Evolutionary conservation across 2,329 filamentous ascomycete genomes (phyloP), one percentile per base, ranked within the genome.

Genomic region (Septoria linicola): DNA sequence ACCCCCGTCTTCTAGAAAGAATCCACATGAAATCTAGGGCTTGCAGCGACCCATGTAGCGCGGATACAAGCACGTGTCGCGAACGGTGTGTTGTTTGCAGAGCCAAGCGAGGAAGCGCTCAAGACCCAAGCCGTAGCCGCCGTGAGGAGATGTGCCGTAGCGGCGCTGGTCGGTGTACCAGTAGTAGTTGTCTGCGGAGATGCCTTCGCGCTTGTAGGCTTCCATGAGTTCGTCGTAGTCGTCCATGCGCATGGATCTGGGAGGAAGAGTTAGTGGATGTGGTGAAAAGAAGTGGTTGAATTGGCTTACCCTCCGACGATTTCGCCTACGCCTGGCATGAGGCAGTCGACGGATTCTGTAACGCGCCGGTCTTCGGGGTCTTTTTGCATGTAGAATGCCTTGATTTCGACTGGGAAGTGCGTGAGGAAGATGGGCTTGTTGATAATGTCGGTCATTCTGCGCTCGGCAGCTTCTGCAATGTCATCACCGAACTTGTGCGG

Each of bases 371-470:
- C 93, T 23, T 80, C 73, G 36, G 79, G 77, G 63, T 92, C 93
- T 73, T 87, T 91, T 74, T 91, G 86, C 93, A 99, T 99, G 80
- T 99, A 99, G 72, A 99, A 99, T 1, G 93, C 88, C 80, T 99
- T 99, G 80, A 99, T 96, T 75, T 92, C 89, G 53, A 85, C 85
- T 16, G 93, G 93, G 82, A 99, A 99, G 74, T 97, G 92, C 2
- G 92, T 97, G 35, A 97, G 80, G 77, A 97, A 89, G 72, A 99
- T 96, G 56, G 93, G 93, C 48, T 83, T 78, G 83, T 95, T 93
- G 78, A 99, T 95, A 63, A 86, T 87, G 70, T 99, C 93, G 1
- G 92, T 97, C 93, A 99, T 99, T 69, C 80, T 83, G 64, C 93
- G 87, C 80, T 99, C 93, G 10, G 93, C 93, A 10, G 93, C 93